Conservation (phyloP, 2,329 filamentous ascomycete species). For the Paecilomyces variotii region DNA sequence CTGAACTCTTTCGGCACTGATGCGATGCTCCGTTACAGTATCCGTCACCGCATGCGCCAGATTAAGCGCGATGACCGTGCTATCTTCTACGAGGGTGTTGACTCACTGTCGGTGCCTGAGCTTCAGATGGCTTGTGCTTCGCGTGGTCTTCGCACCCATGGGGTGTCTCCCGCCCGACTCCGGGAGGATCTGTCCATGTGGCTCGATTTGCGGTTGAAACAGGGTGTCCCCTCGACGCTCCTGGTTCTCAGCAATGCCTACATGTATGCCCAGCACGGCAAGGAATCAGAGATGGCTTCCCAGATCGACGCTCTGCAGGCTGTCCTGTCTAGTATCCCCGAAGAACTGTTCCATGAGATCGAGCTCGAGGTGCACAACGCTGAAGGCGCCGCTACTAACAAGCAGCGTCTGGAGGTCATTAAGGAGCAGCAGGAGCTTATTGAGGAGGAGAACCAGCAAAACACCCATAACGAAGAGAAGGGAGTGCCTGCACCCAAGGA, state of each 20-base stretch:
- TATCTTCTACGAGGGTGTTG: constrained; percentile 88
- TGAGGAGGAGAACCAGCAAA: constrained; percentile 91
- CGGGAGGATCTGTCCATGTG: constrained; percentile 87
- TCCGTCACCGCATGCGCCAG: constrained; percentile 96
- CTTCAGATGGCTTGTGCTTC: constrained; percentile 87
- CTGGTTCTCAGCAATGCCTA: constrained; percentile 95
- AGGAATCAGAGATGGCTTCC: constrained; percentile 71
- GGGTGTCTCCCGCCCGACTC: constrained; percentile 78
- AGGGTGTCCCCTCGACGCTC: constrained; percentile 92
- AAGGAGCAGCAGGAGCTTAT: constrained; percentile 98
- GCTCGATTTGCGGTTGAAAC: constrained; percentile 86
- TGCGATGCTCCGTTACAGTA: constrained; percentile 93
- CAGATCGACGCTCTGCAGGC: constrained; percentile 91
- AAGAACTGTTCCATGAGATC: constrained; percentile 98
- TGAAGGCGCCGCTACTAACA: constrained; percentile 96
- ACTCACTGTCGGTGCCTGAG: constrained; percentile 85
- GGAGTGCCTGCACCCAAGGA: constrained; percentile 73
- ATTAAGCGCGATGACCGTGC: constrained; percentile 97
- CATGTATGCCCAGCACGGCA: constrained; percentile 73
- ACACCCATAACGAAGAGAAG: constrained; percentile 67
- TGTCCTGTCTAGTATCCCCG: constrained; percentile 87
- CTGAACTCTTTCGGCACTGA: constrained; percentile 95
- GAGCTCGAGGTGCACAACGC: constrained; percentile 96
- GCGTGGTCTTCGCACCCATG: constrained; percentile 85
- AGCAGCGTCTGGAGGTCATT: constrained; percentile 94